Evolutionary conservation across 2,329 filamentous ascomycete species (phyloP).

Genomic region (Akanthomyces lecanii): DNA sequence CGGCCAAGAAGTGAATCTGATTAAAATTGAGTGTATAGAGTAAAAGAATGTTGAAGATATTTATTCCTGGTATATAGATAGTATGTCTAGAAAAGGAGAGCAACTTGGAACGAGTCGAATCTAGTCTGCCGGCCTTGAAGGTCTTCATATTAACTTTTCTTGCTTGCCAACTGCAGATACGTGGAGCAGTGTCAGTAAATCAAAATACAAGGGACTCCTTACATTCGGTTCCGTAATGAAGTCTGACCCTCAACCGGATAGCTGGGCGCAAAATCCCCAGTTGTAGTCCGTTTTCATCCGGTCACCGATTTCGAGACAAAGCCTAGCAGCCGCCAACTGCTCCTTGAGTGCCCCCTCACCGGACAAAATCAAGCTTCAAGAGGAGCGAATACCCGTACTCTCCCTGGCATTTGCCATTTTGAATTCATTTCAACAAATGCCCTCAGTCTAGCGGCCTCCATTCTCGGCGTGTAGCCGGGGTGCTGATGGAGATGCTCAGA

Average conservation of each 20-base stretch:
- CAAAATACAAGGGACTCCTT: not conserved
- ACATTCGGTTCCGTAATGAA: not conserved
- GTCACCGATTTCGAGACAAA: not conserved
- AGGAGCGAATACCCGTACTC: not conserved
- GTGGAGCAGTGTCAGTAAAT: too few relatives aligned
- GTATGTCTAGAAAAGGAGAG: not conserved
- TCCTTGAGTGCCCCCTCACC: not conserved
- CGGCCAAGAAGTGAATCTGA: not conserved
- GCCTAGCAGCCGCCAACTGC: not conserved
- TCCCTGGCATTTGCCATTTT: not conserved
- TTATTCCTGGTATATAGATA: not conserved
- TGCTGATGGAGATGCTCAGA: not conserved
- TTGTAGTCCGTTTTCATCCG: not conserved
- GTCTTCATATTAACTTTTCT: not conserved
- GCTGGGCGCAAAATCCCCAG: not conserved
- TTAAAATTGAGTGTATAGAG: not conserved
- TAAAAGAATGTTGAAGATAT: not conserved
- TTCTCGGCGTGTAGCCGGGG: not conserved
- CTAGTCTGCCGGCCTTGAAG: not conserved
- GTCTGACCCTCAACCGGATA: constrained; percentile 2
- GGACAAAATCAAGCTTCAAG: not conserved
- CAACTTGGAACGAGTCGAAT: not conserved
- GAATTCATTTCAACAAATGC: not conserved
- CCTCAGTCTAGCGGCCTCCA: not conserved
- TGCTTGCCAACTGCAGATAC: not conserved